These are phyloP conservation scores for Teunomyces funiuensis DNA, from an alignment of 805 yeast genomes.

Conservation along the genomic window DNA sequence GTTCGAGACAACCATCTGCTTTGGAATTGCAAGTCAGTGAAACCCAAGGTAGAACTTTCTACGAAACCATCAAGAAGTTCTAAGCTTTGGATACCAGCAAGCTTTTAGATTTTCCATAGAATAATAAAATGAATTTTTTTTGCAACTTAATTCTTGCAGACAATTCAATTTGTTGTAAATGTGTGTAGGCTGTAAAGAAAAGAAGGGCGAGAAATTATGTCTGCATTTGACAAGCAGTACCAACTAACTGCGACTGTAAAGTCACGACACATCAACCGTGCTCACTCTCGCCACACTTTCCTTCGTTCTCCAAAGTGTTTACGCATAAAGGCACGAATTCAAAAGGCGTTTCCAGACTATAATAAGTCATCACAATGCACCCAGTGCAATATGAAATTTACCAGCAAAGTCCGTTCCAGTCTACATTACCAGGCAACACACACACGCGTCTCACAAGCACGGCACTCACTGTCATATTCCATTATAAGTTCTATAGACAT, in stretches of 20 bases:
- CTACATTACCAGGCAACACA: not conserved
- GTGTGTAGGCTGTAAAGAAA: too few species aligned
- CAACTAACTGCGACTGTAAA: too few species aligned
- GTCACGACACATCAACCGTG: too few species aligned
- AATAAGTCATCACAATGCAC: not conserved
- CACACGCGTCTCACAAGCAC: not conserved
- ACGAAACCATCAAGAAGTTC: slow-evolving; percentile 27
- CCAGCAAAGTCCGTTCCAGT: not conserved
- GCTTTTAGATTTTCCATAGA: too few species aligned
- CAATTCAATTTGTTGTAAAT: too few species aligned
- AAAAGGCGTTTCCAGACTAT: not conserved
- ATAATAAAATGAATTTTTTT: not conserved
- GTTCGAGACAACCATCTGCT: slow-evolving; percentile 65
- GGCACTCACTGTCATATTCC: not conserved
- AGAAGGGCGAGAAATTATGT: too few species aligned
- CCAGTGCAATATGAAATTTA: not conserved
- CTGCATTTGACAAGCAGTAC: too few species aligned
- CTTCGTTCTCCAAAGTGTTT: not conserved
- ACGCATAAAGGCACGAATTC: not conserved
- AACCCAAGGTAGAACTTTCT: slow-evolving; percentile 67
- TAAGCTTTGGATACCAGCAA: too few species aligned
- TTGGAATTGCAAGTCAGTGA: slow-evolving; percentile 63
- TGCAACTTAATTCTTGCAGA: not conserved
- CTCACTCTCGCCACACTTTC: too few species aligned
- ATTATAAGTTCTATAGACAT: slow-evolving; percentile 1